These are phyloP conservation scores for Aspergillus spinulosporus DNA, from an alignment of 2,329 filamentous ascomycete species.

Conservation along the genomic window DNA sequence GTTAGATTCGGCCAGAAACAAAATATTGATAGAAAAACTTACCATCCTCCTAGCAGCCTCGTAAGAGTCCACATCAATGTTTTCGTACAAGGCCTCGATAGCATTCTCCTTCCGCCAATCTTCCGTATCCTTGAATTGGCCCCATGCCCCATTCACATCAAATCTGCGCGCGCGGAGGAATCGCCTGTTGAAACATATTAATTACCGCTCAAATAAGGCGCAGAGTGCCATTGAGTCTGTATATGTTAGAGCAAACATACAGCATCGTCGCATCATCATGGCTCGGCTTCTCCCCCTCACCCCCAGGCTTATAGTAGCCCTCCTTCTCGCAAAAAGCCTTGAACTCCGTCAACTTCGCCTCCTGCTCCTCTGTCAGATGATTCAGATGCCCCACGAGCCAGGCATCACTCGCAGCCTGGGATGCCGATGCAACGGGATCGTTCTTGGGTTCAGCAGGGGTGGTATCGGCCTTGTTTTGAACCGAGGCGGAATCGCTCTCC, in stretches of 20 bases:
- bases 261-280: constrained; percentile 51
- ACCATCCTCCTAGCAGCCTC: constrained; percentile 74
- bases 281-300: constrained; percentile 40
- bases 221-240: background rate
- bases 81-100: constrained; percentile 76
- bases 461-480: constrained; percentile 21
- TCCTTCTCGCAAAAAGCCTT: constrained; percentile 67
- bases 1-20: constrained; percentile 1
- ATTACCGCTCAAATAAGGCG: background rate
- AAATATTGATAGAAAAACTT: constrained; percentile 28
- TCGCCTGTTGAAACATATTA: constrained; percentile 56
- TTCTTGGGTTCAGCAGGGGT: constrained; percentile 33
- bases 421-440: constrained; percentile 38
- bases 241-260: constrained; percentile 35
- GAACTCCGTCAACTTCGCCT: constrained; percentile 68
- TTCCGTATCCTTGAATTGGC: constrained; percentile 85
- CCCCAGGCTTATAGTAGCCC: constrained; percentile 51
- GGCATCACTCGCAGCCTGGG: constrained; percentile 37
- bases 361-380: constrained; percentile 70
- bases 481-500: constrained; percentile 26
- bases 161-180: constrained; percentile 85
- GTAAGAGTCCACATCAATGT: constrained; percentile 81
- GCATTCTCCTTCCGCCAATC: constrained; percentile 80
- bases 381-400: constrained; percentile 69
- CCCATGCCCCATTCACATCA: constrained; percentile 71